phyloP scores from a whole-genome alignment of 1,284 basidiomycete species.

The Nidula niveotomentosa region DNA sequence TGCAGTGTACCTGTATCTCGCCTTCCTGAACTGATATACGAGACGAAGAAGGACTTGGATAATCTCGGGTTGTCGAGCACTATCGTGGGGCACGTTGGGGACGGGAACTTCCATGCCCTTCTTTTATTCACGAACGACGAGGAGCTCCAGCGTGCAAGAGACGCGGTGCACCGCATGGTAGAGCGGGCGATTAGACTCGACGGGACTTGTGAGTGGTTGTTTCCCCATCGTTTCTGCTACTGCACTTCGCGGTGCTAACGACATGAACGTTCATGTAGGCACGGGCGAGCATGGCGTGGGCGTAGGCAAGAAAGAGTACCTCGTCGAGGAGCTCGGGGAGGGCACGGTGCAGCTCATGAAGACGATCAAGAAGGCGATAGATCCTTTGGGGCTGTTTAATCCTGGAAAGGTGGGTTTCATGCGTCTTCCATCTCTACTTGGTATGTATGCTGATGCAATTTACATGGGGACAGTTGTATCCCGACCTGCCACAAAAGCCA shows the following conservation, averaged over 20 bases:
- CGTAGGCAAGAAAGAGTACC: slow-evolving; percentile 77
- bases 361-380: slow-evolving; percentile 74
- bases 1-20: slow-evolving; percentile 78
- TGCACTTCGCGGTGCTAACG: background rate
- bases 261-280: background rate
- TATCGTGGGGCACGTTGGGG: slow-evolving; percentile 84
- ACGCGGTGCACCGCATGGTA: slow-evolving; percentile 68
- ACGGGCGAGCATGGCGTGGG: slow-evolving; percentile 91
- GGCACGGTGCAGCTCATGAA: slow-evolving; percentile 88
- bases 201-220: slow-evolving; percentile 61
- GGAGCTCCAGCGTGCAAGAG: slow-evolving; percentile 50
- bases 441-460: background rate
- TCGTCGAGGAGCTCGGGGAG: slow-evolving; percentile 76
- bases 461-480: background rate
- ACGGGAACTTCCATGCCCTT: slow-evolving; percentile 65
- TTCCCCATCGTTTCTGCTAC: background rate
- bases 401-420: slow-evolving; percentile 69
- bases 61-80: slow-evolving; percentile 59
- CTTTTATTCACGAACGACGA: slow-evolving; percentile 65
- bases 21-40: slow-evolving; percentile 73
- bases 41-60: slow-evolving; percentile 75
- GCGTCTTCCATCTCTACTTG: background rate
- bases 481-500: background rate
- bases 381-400: slow-evolving; percentile 80
- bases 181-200: slow-evolving; percentile 72